These are phyloP conservation scores for Rhynchosporium agropyri DNA, from an alignment of 2,329 filamentous ascomycete genomes.

Conservation along the genomic window DNA sequence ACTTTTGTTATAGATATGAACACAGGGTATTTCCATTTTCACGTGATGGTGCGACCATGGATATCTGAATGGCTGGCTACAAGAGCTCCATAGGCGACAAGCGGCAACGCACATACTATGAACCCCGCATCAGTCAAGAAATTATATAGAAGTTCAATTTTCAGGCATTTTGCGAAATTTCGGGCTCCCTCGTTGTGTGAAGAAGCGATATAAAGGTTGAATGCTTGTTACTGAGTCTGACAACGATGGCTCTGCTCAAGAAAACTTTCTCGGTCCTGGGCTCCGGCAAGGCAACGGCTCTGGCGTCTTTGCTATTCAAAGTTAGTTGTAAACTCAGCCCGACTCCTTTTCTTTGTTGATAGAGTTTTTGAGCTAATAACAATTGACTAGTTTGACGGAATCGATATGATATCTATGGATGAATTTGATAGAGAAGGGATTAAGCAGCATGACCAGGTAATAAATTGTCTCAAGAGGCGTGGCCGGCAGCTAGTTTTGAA, in stretches of 20 bases:
- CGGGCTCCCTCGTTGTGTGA: background rate
- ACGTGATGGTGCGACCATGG: no score
- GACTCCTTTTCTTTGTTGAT: background rate
- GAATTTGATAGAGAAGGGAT: background rate
- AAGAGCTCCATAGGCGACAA: background rate
- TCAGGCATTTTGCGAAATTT: background rate
- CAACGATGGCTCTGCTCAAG: constrained; percentile 3
- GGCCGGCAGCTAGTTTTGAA: background rate
- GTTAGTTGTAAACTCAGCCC: background rate
- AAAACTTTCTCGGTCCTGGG: background rate
- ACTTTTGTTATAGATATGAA: no score
- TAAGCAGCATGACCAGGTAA: background rate
- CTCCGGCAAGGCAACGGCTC: background rate
- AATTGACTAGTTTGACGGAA: background rate
- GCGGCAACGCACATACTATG: background rate
- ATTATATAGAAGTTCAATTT: background rate
- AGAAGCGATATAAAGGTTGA: background rate
- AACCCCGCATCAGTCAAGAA: background rate
- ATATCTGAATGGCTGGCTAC: background rate
- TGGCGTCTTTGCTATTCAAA: constrained; percentile 5
- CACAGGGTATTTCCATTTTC: no score
- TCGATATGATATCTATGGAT: constrained; percentile 3
- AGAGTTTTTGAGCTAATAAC: background rate
- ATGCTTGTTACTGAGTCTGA: no score
- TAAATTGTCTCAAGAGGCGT: background rate